A percentile compares a stretch with the other conserved stretches of the same genome.
These are phyloP conservation scores for Dillenia suffruticosa DNA, from an alignment of 164 flowering plant genomes.

Conservation along the genomic window DNA sequence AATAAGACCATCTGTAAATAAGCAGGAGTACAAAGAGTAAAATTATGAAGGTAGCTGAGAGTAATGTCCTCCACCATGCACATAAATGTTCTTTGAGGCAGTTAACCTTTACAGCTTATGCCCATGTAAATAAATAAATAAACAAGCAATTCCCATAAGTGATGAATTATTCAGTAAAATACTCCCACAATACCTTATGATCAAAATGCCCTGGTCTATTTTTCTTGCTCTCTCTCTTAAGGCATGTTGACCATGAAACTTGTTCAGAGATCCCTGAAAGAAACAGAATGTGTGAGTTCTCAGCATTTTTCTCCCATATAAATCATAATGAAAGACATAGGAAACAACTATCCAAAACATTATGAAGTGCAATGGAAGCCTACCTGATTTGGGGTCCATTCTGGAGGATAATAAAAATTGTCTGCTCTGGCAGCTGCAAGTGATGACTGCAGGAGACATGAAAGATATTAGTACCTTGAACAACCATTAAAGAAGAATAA, in stretches of 20 bases:
- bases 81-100: too few relatives aligned
- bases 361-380: not conserved
- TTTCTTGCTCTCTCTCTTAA: conserved; percentile 96
- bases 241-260: conserved; percentile 98
- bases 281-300: conserved; percentile 6
- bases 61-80: too few relatives aligned
- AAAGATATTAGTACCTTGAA: too few relatives aligned
- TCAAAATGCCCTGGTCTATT: conserved; percentile 88
- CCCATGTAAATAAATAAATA: too few relatives aligned
- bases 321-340: not conserved
- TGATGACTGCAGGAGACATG: conserved; percentile 64
- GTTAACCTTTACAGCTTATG: too few relatives aligned
- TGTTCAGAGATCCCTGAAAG: conserved; percentile 84
- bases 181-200: conserved; percentile 67
- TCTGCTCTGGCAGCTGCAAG: conserved; percentile 99
- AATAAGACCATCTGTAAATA: too few relatives aligned
- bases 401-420: conserved; percentile 96
- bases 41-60: too few relatives aligned
- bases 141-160: not conserved
- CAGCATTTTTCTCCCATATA: not conserved
- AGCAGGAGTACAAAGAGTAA: too few relatives aligned
- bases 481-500: too few relatives aligned
- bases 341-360: not conserved
- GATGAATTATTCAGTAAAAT: not conserved
- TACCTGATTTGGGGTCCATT: conserved; percentile 95